phyloP scores from a whole-genome alignment of 345 rosid genomes.

The Lumnitzera littorea region DNA sequence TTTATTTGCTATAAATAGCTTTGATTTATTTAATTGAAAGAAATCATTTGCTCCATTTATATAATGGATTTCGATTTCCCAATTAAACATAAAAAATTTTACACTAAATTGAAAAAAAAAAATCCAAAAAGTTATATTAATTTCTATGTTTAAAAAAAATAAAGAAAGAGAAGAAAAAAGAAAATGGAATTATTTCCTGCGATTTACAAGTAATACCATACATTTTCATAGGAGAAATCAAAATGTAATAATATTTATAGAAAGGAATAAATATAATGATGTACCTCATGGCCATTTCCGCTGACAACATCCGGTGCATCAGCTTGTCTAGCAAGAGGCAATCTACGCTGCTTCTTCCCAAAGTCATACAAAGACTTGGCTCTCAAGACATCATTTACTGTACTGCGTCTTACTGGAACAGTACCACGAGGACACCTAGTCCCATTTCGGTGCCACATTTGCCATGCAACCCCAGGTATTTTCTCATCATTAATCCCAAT shows the following conservation, averaged over 20 bases:
- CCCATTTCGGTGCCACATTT: constrained; percentile 86
- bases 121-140: too few relatives aligned
- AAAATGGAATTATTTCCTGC: too few relatives aligned
- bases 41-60: too few relatives aligned
- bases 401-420: constrained; percentile 82
- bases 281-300: constrained; percentile 78
- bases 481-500: constrained; percentile 11
- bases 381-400: constrained; percentile 66
- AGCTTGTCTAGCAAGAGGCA: constrained; percentile 24
- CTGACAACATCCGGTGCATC: constrained; percentile 76
- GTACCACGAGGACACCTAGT: constrained; percentile 85
- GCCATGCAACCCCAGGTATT: constrained; percentile 43
- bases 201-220: too few relatives aligned
- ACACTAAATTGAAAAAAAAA: too few relatives aligned
- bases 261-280: constrained; percentile 18
- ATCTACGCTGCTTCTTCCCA: constrained; percentile 53
- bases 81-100: too few relatives aligned
- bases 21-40: too few relatives aligned
- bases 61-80: too few relatives aligned
- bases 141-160: too few relatives aligned
- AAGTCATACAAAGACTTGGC: constrained; percentile 87
- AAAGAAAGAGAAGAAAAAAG: too few relatives aligned
- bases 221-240: too few relatives aligned
- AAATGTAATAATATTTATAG: neutral
- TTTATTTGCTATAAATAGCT: too few relatives aligned